Conservation (phyloP, 495 filamentous ascomycete species). For the Penicillium fimorum region DNA sequence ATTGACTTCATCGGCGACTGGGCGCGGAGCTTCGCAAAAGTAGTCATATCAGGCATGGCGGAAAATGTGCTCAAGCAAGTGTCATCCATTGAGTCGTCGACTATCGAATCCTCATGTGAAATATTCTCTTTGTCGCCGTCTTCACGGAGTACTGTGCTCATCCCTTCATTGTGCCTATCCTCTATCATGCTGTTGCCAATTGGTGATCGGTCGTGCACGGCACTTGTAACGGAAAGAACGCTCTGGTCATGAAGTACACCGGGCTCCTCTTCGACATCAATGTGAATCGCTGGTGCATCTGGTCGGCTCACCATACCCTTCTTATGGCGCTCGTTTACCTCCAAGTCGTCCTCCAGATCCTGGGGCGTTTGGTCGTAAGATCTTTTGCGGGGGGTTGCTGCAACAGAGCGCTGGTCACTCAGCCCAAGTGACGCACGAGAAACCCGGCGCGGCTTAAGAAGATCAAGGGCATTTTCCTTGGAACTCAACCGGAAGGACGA, state of each 20-base stretch:
- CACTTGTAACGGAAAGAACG: constrained; percentile 17
- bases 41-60: constrained; percentile 83
- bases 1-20: constrained; percentile 53
- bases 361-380: constrained; percentile 42
- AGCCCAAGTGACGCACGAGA: constrained; percentile 18
- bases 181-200: constrained; percentile 41
- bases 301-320: constrained; percentile 31
- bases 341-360: constrained; percentile 21
- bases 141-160: constrained; percentile 43
- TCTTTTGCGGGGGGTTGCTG: constrained; percentile 37
- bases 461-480: constrained; percentile 11
- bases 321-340: constrained; percentile 31
- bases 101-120: constrained; percentile 23
- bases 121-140: constrained; percentile 29
- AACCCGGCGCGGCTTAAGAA: constrained; percentile 16
- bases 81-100: constrained; percentile 60
- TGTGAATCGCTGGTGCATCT: constrained; percentile 29
- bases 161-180: constrained; percentile 43
- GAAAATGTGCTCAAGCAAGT: constrained; percentile 86
- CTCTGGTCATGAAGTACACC: constrained; percentile 28
- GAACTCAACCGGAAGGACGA: constrained; percentile 1
- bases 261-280: constrained; percentile 34
- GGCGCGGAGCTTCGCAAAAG: constrained; percentile 67
- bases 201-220: constrained; percentile 21
- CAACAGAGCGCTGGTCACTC: constrained; percentile 1